Conservation (phyloP, 768 basidiomycete genomes). For the Mycena amicta region DNA sequence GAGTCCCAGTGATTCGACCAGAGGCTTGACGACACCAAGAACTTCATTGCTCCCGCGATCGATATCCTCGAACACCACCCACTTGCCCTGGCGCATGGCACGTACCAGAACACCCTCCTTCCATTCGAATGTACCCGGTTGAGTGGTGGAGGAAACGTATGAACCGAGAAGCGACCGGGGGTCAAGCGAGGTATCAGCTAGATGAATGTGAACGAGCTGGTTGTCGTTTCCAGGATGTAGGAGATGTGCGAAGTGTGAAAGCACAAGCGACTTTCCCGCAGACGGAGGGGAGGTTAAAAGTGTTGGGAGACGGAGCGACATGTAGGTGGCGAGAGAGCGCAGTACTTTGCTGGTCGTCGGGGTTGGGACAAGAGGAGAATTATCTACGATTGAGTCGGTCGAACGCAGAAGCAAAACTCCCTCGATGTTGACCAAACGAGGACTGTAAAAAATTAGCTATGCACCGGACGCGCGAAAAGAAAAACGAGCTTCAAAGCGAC, state of each 20-base stretch:
- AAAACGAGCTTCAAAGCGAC: conserved; percentile 57
- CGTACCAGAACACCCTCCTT: conserved; percentile 91
- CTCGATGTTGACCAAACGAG: conserved; percentile 60
- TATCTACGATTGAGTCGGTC: conserved; percentile 20
- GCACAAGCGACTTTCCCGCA: conserved; percentile 81
- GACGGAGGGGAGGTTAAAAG: conserved; percentile 87
- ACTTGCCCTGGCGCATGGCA: conserved; percentile 86
- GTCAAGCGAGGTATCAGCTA: conserved; percentile 95
- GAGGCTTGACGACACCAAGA: conserved; percentile 81
- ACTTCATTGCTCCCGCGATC: conserved; percentile 91
- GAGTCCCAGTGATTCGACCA: conserved; percentile 71
- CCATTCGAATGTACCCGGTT: conserved; percentile 92
- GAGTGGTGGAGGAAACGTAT: conserved; percentile 82
- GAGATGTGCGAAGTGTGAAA: conserved; percentile 72
- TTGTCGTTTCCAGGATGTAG: conserved; percentile 63
- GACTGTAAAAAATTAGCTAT: conserved; percentile 41
- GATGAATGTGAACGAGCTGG: conserved; percentile 82
- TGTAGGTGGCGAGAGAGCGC: conserved; percentile 59
- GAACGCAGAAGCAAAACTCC: conserved; percentile 67
- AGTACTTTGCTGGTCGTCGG: conserved; percentile 61
- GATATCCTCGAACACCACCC: conserved; percentile 92
- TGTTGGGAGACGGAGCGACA: conserved; percentile 72
- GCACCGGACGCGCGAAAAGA: background rate
- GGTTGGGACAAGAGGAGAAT: conserved; percentile 61
- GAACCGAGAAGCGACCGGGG: conserved; percentile 91